Evolutionary conservation across 352 stramenopile species (phyloP), one percentile per base, ranked within the genome.

Genomic region (Phytophthora sojae): DNA sequence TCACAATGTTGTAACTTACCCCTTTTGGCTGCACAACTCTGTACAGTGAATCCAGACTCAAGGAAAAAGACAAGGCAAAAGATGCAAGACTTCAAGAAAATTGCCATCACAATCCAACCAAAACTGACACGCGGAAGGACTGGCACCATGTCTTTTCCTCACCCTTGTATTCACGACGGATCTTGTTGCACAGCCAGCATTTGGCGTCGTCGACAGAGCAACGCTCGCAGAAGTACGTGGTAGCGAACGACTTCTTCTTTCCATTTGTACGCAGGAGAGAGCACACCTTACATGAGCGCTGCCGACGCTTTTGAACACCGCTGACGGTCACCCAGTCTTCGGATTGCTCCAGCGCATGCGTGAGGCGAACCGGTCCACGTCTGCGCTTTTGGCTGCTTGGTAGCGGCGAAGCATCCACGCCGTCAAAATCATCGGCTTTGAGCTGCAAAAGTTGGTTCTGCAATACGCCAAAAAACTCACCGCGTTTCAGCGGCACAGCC

Each of bases 171-270:
- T 42, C 19, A 19, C 50, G 57, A 1, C 64, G 45, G 1, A 57
- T 55, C 55, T 69, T 73, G 12, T 60, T 56, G 37, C 64, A 73
- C 1, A 68, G 21, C 44, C 61, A 76, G 30, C 49, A 67, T 23
- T 71, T 71, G 14, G 50, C 62, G 68, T 61, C 14, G 25, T 71
- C 61, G 21, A 63, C 2, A 6, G 45, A 72, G 37, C 69, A 73
- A 15, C 58, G 59, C 17, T 67, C 62, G 14, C 55, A 61, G 35
- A 51, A 51, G 55, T 37, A 61, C 0, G 32, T 51, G n/a, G 55
- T 61, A 8, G 55, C 55, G 21, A 51, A 61, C 4, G 35, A 61
- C 21, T 61, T 61, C 35, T 50, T 51, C 11, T 51, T 37, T 14
- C 4, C 7, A 2, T 14, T 29, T 7, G 21, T 61, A 9, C 55